A percentile compares a stretch with the other conserved stretches of the same genome.
phyloP scores from a whole-genome alignment of 768 basidiomycete genomes.

The Mycena crocata region DNA sequence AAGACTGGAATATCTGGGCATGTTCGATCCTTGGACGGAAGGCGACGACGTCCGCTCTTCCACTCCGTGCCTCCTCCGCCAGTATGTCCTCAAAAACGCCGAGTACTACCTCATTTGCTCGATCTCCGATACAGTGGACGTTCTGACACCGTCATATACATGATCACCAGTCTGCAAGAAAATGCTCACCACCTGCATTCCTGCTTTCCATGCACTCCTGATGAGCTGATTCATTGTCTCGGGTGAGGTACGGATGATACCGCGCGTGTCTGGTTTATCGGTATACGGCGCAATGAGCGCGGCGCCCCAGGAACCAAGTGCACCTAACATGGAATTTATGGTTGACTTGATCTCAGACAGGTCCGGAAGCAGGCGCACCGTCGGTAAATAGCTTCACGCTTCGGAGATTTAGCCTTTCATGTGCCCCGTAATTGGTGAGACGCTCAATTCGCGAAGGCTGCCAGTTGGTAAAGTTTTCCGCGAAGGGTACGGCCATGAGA shows the following conservation, averaged over 20 bases:
- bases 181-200: conserved; percentile 81
- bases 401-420: conserved; percentile 66
- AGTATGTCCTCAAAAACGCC: conserved; percentile 84
- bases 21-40: conserved; percentile 91
- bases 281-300: conserved; percentile 88
- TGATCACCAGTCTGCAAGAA: no score
- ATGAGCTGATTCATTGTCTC: conserved; percentile 66
- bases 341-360: no score
- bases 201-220: conserved; percentile 73
- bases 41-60: conserved; percentile 51
- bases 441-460: conserved; percentile 66
- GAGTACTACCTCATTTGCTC: conserved; percentile 84
- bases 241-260: conserved; percentile 73
- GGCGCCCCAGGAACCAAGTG: conserved; percentile 93
- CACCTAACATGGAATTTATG: no score
- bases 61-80: conserved; percentile 36
- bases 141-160: conserved; percentile 62
- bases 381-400: conserved; percentile 84
- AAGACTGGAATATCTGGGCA: conserved; percentile 83
- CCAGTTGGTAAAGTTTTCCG: conserved; percentile 67
- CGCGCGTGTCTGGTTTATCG: conserved; percentile 77
- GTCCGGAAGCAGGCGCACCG: conserved; percentile 56
- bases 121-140: conserved; percentile 90
- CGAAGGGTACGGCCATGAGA: conserved; percentile 65
- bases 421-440: conserved; percentile 67